Evolutionary conservation across 306 rosid genomes (phyloP).

Genomic region (Styphnolobium japonicum): DNA sequence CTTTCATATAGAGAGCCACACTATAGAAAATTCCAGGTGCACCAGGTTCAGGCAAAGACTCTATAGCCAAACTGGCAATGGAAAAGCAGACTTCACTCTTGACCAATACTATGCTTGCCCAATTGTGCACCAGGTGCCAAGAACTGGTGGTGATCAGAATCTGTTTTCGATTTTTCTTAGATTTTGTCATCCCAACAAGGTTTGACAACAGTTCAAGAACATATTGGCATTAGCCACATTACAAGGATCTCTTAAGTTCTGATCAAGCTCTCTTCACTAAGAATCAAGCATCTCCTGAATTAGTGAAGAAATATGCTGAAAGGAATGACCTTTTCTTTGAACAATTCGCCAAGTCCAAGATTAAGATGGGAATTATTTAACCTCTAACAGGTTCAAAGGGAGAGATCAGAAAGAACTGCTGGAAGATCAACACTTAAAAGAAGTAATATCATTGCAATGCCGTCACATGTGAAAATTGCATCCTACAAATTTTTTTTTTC

Average conservation of each 20-base stretch:
- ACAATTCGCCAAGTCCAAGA: constrained; percentile 63
- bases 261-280: constrained; percentile 54
- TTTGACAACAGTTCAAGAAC: constrained; percentile 61
- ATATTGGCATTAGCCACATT: constrained; percentile 48
- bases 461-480: background rate
- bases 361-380: constrained; percentile 62
- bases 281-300: constrained; percentile 31
- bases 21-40: constrained; percentile 58
- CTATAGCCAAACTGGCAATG: constrained; percentile 61
- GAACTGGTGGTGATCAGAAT: constrained; percentile 64
- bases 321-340: constrained; percentile 43
- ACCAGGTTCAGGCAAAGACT: constrained; percentile 67
- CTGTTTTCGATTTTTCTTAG: constrained; percentile 45
- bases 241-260: constrained; percentile 53
- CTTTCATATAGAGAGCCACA: constrained; percentile 56
- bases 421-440: constrained; percentile 38
- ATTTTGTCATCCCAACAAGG: constrained; percentile 51
- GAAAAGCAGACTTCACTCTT: constrained; percentile 46
- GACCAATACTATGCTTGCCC: constrained; percentile 25
- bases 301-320: constrained; percentile 52
- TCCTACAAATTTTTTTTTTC: background rate
- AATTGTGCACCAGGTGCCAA: constrained; percentile 41
- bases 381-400: constrained; percentile 62
- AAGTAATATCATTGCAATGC: background rate
- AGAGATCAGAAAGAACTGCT: constrained; percentile 61